phyloP scores from a whole-genome alignment of 495 filamentous ascomycete genomes.

The Margaritispora aquatica region DNA sequence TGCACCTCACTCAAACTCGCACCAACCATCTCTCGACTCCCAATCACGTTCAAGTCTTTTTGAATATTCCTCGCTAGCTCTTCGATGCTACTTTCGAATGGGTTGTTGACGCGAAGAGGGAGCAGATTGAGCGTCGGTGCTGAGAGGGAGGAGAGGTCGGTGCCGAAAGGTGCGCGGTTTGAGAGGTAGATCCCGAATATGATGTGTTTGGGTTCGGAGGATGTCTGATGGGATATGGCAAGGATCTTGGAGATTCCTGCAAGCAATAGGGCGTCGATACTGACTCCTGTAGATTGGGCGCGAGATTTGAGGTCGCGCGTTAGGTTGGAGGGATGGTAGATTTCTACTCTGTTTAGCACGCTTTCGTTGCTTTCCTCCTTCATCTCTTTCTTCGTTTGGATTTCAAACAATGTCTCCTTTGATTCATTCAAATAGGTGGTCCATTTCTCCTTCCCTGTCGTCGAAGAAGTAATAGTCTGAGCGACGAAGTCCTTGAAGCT shows the following conservation, averaged over 20 bases:
- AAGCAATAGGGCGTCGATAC: constrained; percentile 43
- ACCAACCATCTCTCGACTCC: constrained; percentile 30
- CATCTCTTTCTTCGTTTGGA: background rate
- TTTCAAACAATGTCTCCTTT: constrained; percentile 12
- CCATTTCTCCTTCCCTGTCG: constrained; percentile 37
- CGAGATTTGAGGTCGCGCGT: constrained; percentile 24
- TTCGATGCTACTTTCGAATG: constrained; percentile 21
- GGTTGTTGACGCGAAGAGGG: constrained; percentile 35
- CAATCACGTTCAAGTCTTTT: constrained; percentile 36
- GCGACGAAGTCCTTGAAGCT: constrained; percentile 19
- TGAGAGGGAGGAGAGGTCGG: constrained; percentile 27
- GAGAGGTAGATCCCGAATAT: constrained; percentile 50
- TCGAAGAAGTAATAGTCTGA: constrained; percentile 5
- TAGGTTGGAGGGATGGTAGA: constrained; percentile 29
- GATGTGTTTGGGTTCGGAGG: constrained; percentile 26
- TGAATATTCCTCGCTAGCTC: constrained; percentile 39
- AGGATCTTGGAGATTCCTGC: constrained; percentile 40
- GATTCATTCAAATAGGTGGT: constrained; percentile 31
- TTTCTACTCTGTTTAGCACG: constrained; percentile 30
- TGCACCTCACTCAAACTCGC: constrained; percentile 36
- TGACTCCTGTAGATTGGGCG: constrained; percentile 33
- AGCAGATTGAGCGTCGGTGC: constrained; percentile 49
- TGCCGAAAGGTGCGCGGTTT: constrained; percentile 38
- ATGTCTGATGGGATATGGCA: constrained; percentile 16
- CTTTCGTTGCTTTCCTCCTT: background rate